Evolutionary conservation across 2,329 filamentous ascomycete species (phyloP).

Genomic region (Aspergillus clavatus): DNA sequence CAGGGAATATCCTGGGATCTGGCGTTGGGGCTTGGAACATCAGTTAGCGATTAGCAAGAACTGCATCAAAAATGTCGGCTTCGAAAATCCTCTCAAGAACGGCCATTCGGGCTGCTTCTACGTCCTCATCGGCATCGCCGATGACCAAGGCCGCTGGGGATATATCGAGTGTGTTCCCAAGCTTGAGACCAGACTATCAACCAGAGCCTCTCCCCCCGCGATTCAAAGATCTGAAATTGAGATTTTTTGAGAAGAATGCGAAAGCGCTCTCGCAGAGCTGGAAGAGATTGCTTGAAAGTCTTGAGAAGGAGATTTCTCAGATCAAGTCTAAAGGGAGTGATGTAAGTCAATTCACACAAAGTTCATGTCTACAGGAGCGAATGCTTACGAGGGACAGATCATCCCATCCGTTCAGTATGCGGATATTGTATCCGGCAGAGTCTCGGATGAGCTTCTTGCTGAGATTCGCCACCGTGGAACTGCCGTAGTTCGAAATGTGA

Average conservation of each 20-base stretch:
- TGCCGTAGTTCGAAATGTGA: slow-evolving; percentile 61
- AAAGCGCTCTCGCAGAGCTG: slow-evolving; percentile 38
- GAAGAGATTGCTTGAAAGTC: slow-evolving; percentile 37
- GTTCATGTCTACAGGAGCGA: not conserved
- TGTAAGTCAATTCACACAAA: slow-evolving; percentile 23
- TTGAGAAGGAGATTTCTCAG: slow-evolving; percentile 38
- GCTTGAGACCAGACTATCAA: slow-evolving; percentile 40
- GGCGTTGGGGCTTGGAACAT: not conserved
- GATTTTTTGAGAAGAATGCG: slow-evolving; percentile 38
- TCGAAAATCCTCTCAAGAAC: slow-evolving; percentile 27
- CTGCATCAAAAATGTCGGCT: slow-evolving; percentile 21
- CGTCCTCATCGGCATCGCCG: slow-evolving; percentile 26
- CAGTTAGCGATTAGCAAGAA: not conserved
- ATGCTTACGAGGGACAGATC: slow-evolving; percentile 24
- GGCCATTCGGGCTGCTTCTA: slow-evolving; percentile 27
- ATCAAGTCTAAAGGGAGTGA: slow-evolving; percentile 39
- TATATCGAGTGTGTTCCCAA: slow-evolving; percentile 47
- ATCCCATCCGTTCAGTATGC: slow-evolving; percentile 41
- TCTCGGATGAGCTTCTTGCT: slow-evolving; percentile 33
- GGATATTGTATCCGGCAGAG: slow-evolving; percentile 36
- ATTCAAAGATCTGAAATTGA: slow-evolving; percentile 39
- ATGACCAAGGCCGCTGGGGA: slow-evolving; percentile 43
- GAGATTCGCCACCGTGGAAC: slow-evolving; percentile 58
- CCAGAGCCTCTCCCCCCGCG: slow-evolving; percentile 39
- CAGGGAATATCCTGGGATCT: not conserved